Conservation (phyloP, 148 eudicot genomes). For the Diospyros kaki region DNA sequence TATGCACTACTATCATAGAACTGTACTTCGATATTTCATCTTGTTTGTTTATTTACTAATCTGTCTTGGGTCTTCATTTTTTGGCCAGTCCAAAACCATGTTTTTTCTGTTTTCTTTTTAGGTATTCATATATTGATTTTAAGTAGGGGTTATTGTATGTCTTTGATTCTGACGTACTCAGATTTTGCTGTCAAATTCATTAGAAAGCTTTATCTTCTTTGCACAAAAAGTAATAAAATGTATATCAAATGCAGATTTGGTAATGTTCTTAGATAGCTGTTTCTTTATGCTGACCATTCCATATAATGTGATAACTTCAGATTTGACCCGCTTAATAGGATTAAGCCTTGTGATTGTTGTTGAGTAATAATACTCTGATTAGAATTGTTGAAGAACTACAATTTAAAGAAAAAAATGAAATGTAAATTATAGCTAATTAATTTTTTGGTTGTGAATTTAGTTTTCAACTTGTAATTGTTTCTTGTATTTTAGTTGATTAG, state of each 20-base stretch:
- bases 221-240: not conserved
- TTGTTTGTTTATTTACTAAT: not conserved
- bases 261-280: too few relatives aligned
- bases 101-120: not conserved
- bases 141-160: not conserved
- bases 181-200: not conserved
- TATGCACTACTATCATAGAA: slow-evolving; percentile 28
- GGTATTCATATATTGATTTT: not conserved
- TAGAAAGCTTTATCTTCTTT: not conserved
- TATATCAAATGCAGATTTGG: not conserved
- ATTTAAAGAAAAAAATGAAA: too few relatives aligned
- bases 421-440: too few relatives aligned
- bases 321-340: too few relatives aligned
- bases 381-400: too few relatives aligned
- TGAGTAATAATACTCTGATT: too few relatives aligned
- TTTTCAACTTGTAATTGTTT: too few relatives aligned
- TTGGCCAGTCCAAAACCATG: not conserved
- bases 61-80: not conserved
- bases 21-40: not conserved
- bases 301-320: too few relatives aligned
- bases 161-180: not conserved
- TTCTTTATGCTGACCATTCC: too few relatives aligned
- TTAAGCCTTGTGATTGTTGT: too few relatives aligned
- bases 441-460: too few relatives aligned
- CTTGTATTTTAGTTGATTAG: too few relatives aligned